Percentiles rank a stretch among this genome's conserved stretches.
Conservation (phyloP, 2,329 filamentous ascomycete species). For the Apiospora rasikravindrae region DNA sequence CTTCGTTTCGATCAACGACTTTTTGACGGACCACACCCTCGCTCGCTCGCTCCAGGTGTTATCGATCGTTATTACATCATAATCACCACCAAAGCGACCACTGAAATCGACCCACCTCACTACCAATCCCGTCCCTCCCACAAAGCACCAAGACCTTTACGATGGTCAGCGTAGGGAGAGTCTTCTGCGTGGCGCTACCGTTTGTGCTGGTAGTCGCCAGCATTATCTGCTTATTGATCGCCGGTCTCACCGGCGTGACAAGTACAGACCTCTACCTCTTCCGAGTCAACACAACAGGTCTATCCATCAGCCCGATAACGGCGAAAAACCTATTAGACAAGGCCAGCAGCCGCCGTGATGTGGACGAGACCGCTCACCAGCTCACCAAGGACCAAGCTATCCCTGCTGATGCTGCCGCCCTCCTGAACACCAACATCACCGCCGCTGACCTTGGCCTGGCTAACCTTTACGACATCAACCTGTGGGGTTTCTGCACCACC, state of each 20-base stretch:
- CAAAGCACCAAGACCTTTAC: constrained; percentile 30
- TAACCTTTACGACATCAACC: constrained; percentile 79
- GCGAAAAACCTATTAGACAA: constrained; percentile 30
- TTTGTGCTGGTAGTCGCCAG: constrained; percentile 81
- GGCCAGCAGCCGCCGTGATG: constrained; percentile 6
- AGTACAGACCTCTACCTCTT: constrained; percentile 64
- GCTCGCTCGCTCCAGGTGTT: constrained; percentile 1
- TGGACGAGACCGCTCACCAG: constrained; percentile 18
- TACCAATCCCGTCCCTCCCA: neutral
- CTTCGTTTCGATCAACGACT: neutral
- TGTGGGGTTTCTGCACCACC: constrained; percentile 87
- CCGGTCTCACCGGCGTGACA: constrained; percentile 59
- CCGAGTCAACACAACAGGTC: constrained; percentile 65
- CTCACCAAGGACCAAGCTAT: constrained; percentile 22
- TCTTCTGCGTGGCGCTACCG: constrained; percentile 86
- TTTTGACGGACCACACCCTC: neutral
- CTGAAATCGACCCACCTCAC: neutral
- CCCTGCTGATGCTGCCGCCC: constrained; percentile 20
- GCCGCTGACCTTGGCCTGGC: constrained; percentile 66
- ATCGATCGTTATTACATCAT: constrained; percentile 15
- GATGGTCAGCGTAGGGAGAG: constrained; percentile 70
- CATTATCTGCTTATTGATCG: constrained; percentile 70
- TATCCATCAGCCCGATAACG: constrained; percentile 55
- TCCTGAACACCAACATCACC: constrained; percentile 54
- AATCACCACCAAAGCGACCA: constrained; percentile 7